These are phyloP conservation scores for rapeseed (Brassica napus) DNA, from an alignment of 345 rosid species.

Conservation along the genomic window Da-Ae NC_063448.1:37458001-37458500, in stretches of 20 bases:
- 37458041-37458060: background rate
- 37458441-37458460: background rate
- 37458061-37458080: background rate
- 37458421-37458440: constrained; percentile 8
- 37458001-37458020: background rate
- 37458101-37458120: background rate
- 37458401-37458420: background rate
- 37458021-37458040: background rate
- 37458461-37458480: constrained; percentile 11
- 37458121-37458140: background rate
- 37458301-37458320: background rate
- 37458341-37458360: background rate
- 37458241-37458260: background rate
- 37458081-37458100: background rate
- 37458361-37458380: constrained; percentile 34
- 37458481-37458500: constrained; percentile 20
- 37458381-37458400: constrained; percentile 3
- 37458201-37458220: background rate
- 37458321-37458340: background rate
- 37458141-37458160: background rate
- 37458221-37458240: background rate
- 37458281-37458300: background rate
- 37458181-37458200: too few species aligned
- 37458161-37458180: too few species aligned
- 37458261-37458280: background rate